Evolutionary conservation across 345 rosid genomes (phyloP).

Genomic region (Brassica napus): DNA sequence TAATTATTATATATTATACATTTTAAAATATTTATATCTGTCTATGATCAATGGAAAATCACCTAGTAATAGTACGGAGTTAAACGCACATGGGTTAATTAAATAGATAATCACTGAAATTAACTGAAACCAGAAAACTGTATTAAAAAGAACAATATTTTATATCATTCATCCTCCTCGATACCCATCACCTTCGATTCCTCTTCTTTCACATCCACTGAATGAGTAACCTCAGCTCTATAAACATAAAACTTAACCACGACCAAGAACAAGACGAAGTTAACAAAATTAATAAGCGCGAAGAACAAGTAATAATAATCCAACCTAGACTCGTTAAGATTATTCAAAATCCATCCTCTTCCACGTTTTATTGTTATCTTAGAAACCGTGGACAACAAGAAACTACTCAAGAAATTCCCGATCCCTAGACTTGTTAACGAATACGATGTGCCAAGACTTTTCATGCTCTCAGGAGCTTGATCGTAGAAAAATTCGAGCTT

Average conservation of each 20-base stretch:
- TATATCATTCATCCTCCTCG: not conserved
- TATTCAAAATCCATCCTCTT: slow-evolving; percentile 65
- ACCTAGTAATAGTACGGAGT: no score
- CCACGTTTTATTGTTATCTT: slow-evolving; percentile 51
- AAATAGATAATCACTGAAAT: no score
- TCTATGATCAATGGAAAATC: no score
- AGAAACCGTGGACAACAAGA: slow-evolving; percentile 52
- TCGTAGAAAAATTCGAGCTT: slow-evolving; percentile 87
- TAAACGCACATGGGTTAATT: no score
- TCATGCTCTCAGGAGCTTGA: slow-evolving; percentile 82
- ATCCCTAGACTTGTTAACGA: slow-evolving; percentile 58
- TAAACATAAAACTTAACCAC: slow-evolving; percentile 58
- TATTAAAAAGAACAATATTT: not conserved
- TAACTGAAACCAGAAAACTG: no score
- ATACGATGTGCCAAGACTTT: slow-evolving; percentile 74
- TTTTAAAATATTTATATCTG: no score
- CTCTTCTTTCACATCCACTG: slow-evolving; percentile 56
- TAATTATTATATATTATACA: no score
- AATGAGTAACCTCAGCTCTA: slow-evolving; percentile 54
- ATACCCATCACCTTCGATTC: slow-evolving; percentile 44
- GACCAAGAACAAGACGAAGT: slow-evolving; percentile 55
- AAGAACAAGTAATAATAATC: slow-evolving; percentile 69
- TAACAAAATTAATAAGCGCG: slow-evolving; percentile 51
- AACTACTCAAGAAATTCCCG: slow-evolving; percentile 70
- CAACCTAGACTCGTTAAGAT: slow-evolving; percentile 61